A percentile compares a stretch with the other conserved stretches of the same genome.
Evolutionary conservation across 1,284 basidiomycete species (phyloP).

Genomic region (Veloporphyrellus conicus): DNA sequence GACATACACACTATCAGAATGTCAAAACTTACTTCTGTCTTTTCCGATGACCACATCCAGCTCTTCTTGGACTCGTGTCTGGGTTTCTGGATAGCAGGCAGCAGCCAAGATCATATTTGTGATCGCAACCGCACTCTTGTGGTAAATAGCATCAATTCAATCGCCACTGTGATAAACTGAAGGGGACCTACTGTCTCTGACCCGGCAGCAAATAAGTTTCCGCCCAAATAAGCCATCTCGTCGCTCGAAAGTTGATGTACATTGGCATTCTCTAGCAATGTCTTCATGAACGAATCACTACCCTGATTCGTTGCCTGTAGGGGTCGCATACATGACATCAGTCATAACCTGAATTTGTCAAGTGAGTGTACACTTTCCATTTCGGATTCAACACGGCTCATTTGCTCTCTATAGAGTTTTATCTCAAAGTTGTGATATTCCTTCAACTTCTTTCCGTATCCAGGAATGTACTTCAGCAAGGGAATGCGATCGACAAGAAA

Average conservation of each 20-base stretch:
- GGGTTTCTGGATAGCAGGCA: slow-evolving; percentile 53
- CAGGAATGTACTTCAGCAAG: slow-evolving; percentile 41
- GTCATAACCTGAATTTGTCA: no score
- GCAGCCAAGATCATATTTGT: slow-evolving; percentile 60
- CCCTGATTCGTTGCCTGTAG: slow-evolving; percentile 33
- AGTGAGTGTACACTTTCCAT: slow-evolving; percentile 35
- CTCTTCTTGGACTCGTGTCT: slow-evolving; percentile 55
- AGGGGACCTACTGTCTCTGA: slow-evolving; percentile 45
- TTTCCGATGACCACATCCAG: slow-evolving; percentile 54
- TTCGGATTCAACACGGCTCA: slow-evolving; percentile 42
- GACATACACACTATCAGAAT: neutral
- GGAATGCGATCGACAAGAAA: slow-evolving; percentile 60
- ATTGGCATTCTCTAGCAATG: slow-evolving; percentile 48
- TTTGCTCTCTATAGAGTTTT: slow-evolving; percentile 46
- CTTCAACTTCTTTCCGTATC: slow-evolving; percentile 16
- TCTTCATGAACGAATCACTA: slow-evolving; percentile 50
- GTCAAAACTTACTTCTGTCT: slow-evolving; percentile 30
- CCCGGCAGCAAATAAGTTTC: slow-evolving; percentile 60
- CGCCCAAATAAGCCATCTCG: slow-evolving; percentile 58
- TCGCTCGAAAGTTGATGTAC: slow-evolving; percentile 47
- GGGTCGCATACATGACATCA: neutral
- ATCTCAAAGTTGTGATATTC: slow-evolving; percentile 54
- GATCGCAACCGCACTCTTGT: slow-evolving; percentile 53
- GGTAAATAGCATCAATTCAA: neutral
- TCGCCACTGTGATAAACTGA: neutral